A percentile compares a stretch with the other conserved stretches of the same genome.
Evolutionary conservation across 306 rosid species (phyloP).

Genomic region (Casuarina glauca): DNA sequence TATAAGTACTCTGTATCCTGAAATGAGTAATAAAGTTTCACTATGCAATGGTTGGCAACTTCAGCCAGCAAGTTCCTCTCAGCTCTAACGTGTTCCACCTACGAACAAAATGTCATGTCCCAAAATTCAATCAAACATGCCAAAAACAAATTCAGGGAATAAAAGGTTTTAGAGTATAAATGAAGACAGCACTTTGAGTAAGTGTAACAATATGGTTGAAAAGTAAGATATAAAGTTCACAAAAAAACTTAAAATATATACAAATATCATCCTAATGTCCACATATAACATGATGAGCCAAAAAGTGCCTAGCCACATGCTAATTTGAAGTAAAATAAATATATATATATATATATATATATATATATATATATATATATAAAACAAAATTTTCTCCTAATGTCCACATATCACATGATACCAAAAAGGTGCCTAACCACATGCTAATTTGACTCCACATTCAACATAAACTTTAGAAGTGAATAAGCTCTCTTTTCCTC

Average conservation of each 20-base stretch:
- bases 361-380: background rate
- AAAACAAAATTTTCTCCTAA: background rate
- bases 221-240: background rate
- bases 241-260: background rate
- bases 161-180: background rate
- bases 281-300: background rate
- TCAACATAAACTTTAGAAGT: background rate
- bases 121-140: constrained; percentile 21
- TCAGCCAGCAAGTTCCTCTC: constrained; percentile 98
- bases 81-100: constrained; percentile 99
- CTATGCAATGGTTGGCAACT: constrained; percentile 98
- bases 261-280: background rate
- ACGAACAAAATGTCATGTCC: constrained; percentile 12
- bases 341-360: background rate
- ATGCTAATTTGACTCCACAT: background rate
- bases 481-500: background rate
- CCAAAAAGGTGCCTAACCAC: background rate
- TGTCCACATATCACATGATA: background rate
- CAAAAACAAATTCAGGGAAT: constrained; percentile 19
- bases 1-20: constrained; percentile 92
- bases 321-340: background rate
- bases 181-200: background rate
- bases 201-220: background rate
- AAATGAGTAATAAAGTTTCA: constrained; percentile 96
- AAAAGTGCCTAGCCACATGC: background rate